Percentiles rank a stretch among this genome's conserved stretches.
These are phyloP conservation scores for Arabidopsis lyrata DNA, from an alignment of 441 rosid genomes.

Conservation along the genomic window DNA sequence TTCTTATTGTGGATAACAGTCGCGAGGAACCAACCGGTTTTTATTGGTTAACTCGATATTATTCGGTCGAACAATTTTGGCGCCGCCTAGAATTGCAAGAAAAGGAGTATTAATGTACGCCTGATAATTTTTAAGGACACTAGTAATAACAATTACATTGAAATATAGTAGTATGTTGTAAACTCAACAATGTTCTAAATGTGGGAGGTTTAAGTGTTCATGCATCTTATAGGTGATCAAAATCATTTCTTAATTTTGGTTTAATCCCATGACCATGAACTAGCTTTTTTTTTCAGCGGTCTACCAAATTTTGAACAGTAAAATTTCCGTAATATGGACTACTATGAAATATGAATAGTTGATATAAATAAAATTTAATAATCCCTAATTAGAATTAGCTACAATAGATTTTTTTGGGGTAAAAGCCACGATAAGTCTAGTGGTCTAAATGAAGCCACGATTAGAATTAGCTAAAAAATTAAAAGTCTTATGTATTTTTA, in stretches of 20 bases:
- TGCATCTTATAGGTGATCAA: too few species aligned
- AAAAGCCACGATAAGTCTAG: neutral
- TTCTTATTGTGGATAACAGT: constrained; percentile 56
- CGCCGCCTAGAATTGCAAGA: constrained; percentile 47
- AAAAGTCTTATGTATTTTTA: neutral
- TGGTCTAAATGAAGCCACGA: constrained; percentile 8
- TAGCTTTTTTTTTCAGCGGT: too few species aligned
- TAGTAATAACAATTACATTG: neutral
- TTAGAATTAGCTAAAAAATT: too few species aligned
- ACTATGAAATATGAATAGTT: too few species aligned
- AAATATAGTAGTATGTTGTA: too few species aligned
- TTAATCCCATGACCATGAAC: neutral
- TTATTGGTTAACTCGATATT: neutral
- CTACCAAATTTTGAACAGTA: neutral
- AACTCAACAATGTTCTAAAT: too few species aligned
- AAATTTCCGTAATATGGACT: too few species aligned
- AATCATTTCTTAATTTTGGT: neutral
- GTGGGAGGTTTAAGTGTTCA: too few species aligned
- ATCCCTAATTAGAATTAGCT: neutral
- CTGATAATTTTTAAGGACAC: neutral
- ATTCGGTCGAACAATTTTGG: constrained; percentile 45
- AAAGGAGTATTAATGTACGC: neutral
- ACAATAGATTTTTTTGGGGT: neutral
- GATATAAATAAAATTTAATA: too few species aligned
- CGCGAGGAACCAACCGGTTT: constrained; percentile 31